phyloP scores from a whole-genome alignment of 345 rosid species.

The Syzygium grande region DNA sequence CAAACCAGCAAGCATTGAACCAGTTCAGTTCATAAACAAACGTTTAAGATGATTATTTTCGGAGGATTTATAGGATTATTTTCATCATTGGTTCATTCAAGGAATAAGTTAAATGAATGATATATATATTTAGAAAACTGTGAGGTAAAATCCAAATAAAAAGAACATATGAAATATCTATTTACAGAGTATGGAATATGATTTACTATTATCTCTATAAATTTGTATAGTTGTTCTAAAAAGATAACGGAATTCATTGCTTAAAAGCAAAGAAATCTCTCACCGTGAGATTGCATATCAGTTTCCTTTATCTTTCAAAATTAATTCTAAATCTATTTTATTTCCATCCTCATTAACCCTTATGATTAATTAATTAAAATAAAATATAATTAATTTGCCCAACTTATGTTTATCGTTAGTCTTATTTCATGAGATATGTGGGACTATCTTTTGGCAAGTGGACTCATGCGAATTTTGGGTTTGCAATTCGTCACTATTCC shows the following conservation, averaged over 20 bases:
- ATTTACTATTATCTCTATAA: not conserved
- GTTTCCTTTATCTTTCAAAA: not conserved
- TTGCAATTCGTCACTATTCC: not conserved
- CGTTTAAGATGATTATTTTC: too few species aligned
- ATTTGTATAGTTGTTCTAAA: not conserved
- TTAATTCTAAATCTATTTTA: not conserved
- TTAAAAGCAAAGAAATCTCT: not conserved
- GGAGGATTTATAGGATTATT: too few species aligned
- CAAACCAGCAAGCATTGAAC: too few species aligned
- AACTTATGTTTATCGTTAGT: not conserved
- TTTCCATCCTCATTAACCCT: not conserved
- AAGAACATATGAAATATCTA: not conserved
- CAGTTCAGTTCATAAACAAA: too few species aligned
- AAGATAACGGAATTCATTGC: not conserved
- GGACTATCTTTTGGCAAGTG: not conserved
- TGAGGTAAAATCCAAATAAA: not conserved
- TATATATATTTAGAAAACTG: not conserved
- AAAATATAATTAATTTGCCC: not conserved
- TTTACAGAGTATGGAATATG: not conserved
- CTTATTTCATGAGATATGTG: not conserved
- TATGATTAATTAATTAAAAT: not conserved
- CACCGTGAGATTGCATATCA: not conserved
- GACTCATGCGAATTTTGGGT: not conserved
- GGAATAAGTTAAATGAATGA: not conserved
- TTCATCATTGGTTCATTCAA: not conserved